phyloP scores from a whole-genome alignment of 2,329 filamentous ascomycete genomes.

The Sphaerulina musiva region DNA sequence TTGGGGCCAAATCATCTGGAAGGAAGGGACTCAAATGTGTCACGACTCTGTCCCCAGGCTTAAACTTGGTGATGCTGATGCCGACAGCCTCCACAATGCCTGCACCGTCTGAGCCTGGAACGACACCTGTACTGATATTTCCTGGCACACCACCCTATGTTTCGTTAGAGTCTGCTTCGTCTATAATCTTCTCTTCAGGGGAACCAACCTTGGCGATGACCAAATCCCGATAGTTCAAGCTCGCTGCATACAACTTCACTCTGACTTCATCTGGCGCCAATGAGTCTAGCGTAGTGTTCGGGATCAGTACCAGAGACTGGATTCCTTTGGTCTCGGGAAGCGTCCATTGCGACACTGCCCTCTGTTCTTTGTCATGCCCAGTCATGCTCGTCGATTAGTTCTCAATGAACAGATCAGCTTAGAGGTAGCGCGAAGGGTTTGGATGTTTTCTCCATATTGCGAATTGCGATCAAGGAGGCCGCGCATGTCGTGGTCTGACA shows the following conservation, averaged over 20 bases:
- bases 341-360: not conserved
- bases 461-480: not conserved
- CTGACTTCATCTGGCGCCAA: slow-evolving; percentile 18
- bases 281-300: slow-evolving; percentile 15
- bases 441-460: not conserved
- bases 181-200: not conserved
- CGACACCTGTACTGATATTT: slow-evolving; percentile 2
- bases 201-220: slow-evolving; percentile 35
- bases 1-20: slow-evolving; percentile 9
- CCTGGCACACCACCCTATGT: slow-evolving; percentile 11
- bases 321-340: slow-evolving; percentile 9
- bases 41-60: slow-evolving; percentile 49
- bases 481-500: not conserved
- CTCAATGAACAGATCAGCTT: not conserved
- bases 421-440: too few species aligned
- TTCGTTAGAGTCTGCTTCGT: not conserved
- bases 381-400: not conserved
- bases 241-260: slow-evolving; percentile 34
- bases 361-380: not conserved
- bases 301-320: slow-evolving; percentile 16
- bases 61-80: slow-evolving; percentile 50
- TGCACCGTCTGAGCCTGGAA: slow-evolving; percentile 22
- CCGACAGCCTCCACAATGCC: slow-evolving; percentile 50
- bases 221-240: slow-evolving; percentile 41
- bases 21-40: slow-evolving; percentile 13